Evolutionary conservation across 2,329 filamentous ascomycete genomes (phyloP), one percentile per base, ranked within the genome.

Genomic region (Stagonosporopsis cucurbitacearum): DNA sequence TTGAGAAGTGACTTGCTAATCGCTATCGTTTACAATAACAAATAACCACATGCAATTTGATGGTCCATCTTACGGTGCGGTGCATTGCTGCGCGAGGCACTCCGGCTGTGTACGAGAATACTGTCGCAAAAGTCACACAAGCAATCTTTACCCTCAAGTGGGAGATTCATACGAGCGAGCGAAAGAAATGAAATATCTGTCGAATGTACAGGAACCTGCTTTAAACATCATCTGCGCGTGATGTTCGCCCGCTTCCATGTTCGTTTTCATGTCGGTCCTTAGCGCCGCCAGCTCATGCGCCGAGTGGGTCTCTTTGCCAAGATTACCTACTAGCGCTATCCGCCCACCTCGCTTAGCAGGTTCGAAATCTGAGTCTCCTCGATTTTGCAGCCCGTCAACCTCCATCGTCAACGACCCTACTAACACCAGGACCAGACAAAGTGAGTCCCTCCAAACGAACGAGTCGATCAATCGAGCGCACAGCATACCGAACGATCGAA

Each of bases 381-480:
- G 53, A 51, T 30, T 51, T 56, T 51, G 47, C 47, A 41, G 47
- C 37, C 47, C 53, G 53, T 47, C 53, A 51, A 56, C 53, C 43
- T 56, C 47, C 53, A 56, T 6, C 50, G 53, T 56, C 53, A 56
- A 56, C 53, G 53, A 56, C 53, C 53, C 53, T 57, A 57, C 54
- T 57, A 57, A 57, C 54, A 44, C 54, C 54, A 57, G 48, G 54
- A 57, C 54, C 54, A 57, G 54, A 52, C 54, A 57, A 57, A 57
- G 54, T 57, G 49, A 57, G 54, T 57, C 39, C 39, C 45, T 40
- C 44, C 44, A 30, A 7, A 57, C 33, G 22, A 45, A 47, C 50
- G 40, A 46, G 35, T 26, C 37, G 53, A 51, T 56, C 53, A 47
- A 41, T 57, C 41, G 28, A 35, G 36, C 49, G 54, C 48, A 22